phyloP scores from a whole-genome alignment of 805 yeast species.

The Danielia oregonensis region DNA sequence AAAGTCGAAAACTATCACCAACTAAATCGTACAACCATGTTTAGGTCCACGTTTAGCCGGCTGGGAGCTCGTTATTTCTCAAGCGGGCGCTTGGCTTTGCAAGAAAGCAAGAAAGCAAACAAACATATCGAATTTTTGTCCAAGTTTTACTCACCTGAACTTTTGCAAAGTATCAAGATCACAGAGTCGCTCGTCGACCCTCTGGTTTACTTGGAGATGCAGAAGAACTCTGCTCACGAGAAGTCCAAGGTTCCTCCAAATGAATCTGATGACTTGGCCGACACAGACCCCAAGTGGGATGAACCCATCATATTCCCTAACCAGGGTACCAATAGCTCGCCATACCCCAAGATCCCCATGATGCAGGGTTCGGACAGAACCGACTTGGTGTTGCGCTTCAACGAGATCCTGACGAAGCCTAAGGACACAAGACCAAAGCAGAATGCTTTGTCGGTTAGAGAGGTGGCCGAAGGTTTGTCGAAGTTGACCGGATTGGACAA shows the following conservation, averaged over 20 bases:
- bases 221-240: slow-evolving; percentile 27
- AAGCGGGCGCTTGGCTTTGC: slow-evolving; percentile 1
- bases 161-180: slow-evolving; percentile 74
- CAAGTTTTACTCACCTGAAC: slow-evolving; percentile 77
- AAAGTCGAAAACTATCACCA: slow-evolving; percentile 1
- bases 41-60: slow-evolving; percentile 8
- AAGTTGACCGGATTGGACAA: slow-evolving; percentile 65
- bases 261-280: slow-evolving; percentile 62
- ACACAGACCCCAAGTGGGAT: slow-evolving; percentile 76
- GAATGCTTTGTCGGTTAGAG: slow-evolving; percentile 6
- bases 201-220: slow-evolving; percentile 45
- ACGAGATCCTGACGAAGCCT: slow-evolving; percentile 10
- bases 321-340: slow-evolving; percentile 46
- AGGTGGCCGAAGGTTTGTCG: slow-evolving; percentile 50
- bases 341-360: slow-evolving; percentile 56
- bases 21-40: slow-evolving; percentile 5
- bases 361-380: slow-evolving; percentile 50
- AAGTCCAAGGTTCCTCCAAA: slow-evolving; percentile 62
- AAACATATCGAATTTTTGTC: slow-evolving; percentile 55
- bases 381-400: slow-evolving; percentile 35
- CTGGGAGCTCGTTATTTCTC: slow-evolving; percentile 5
- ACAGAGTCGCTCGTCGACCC: slow-evolving; percentile 78
- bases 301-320: slow-evolving; percentile 48
- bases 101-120: slow-evolving; percentile 16
- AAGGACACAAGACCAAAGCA: slow-evolving; percentile 13